phyloP scores from a whole-genome alignment of 352 stramenopile species.

The Globisporangium nagaii region DNA sequence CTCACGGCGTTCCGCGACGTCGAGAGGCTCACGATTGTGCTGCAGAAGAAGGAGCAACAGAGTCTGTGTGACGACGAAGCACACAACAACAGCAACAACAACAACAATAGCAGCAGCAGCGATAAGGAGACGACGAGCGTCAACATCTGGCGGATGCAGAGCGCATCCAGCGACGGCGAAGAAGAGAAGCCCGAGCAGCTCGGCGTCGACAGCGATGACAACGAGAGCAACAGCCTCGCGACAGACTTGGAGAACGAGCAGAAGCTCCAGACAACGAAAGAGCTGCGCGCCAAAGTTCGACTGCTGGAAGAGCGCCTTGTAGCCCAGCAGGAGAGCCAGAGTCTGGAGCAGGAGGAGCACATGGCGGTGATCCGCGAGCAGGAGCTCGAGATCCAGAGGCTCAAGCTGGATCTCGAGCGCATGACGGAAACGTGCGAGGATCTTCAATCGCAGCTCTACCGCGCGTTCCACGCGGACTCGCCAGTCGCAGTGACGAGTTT shows the following conservation, averaged over 20 bases:
- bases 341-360: conserved; percentile 40
- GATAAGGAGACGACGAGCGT: not conserved
- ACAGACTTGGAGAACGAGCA: conserved; percentile 2
- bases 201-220: not conserved
- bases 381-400: conserved; percentile 37
- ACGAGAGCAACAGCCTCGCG: not conserved
- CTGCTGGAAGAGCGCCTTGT: conserved; percentile 35
- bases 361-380: conserved; percentile 63
- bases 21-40: conserved; percentile 35
- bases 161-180: not conserved
- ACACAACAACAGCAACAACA: not conserved
- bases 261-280: not conserved
- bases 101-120: too few species aligned
- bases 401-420: conserved; percentile 27
- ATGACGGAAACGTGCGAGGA: conserved; percentile 31
- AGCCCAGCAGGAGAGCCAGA: conserved; percentile 25
- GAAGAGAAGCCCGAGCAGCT: not conserved
- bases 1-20: conserved; percentile 42
- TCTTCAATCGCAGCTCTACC: conserved; percentile 15
- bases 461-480: conserved; percentile 1
- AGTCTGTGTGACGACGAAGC: not conserved
- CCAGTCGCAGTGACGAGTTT: too few species aligned
- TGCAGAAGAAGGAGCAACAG: not conserved
- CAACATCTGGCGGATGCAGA: conserved; percentile 4
- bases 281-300: conserved; percentile 21